Evolutionary conservation across 768 basidiomycete species (phyloP).

Genomic region (Gloeopeniophorella convolvens): DNA sequence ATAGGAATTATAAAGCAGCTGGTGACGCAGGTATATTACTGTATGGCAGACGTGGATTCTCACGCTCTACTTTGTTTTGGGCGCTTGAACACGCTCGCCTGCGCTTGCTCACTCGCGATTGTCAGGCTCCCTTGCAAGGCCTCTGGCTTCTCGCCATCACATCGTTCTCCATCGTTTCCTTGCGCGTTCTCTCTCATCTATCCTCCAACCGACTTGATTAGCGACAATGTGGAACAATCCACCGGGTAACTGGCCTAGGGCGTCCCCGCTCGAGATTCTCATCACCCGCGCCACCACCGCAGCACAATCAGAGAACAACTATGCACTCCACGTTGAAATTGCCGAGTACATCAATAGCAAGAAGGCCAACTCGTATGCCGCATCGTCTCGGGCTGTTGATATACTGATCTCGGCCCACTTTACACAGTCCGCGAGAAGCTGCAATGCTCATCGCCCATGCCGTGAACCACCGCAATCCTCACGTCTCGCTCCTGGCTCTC

Average conservation of each 20-base stretch:
- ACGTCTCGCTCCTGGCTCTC: slow-evolving; percentile 81
- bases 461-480: slow-evolving; percentile 90
- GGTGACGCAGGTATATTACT: too few species aligned
- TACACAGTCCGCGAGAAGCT: slow-evolving; percentile 78
- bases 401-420: neutral
- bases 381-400: neutral
- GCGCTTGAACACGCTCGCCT: too few species aligned
- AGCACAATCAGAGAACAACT: slow-evolving; percentile 81
- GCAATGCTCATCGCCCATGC: slow-evolving; percentile 77
- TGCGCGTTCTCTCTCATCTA: neutral
- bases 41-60: too few species aligned
- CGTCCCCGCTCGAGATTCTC: slow-evolving; percentile 63
- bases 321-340: slow-evolving; percentile 86
- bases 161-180: slow-evolving; percentile 5
- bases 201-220: neutral
- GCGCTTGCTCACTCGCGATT: too few species aligned
- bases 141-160: too few species aligned
- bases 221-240: slow-evolving; percentile 20
- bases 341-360: slow-evolving; percentile 90
- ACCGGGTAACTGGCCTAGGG: slow-evolving; percentile 37
- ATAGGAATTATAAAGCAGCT: too few species aligned
- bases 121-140: too few species aligned
- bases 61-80: too few species aligned
- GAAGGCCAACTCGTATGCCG: slow-evolving; percentile 88
- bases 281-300: slow-evolving; percentile 85